Conservation (phyloP, 257 asterid species). For the Solanum commersonii region DNA sequence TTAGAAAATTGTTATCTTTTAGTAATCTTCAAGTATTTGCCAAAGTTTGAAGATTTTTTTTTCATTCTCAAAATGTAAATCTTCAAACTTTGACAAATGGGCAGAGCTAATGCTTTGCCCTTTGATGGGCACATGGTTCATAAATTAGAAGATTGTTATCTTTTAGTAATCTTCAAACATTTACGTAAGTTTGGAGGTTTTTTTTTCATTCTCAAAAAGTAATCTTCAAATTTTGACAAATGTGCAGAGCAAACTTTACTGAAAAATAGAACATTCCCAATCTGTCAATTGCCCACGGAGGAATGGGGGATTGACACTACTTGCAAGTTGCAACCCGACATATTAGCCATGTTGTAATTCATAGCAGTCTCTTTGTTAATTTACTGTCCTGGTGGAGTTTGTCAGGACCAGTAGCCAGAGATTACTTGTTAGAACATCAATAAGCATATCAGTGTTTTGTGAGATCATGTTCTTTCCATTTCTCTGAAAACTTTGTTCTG, state of each 20-base stretch:
- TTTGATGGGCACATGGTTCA: not conserved
- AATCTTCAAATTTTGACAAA: not conserved
- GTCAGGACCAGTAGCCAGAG: not conserved
- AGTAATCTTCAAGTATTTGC: not conserved
- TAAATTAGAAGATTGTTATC: not conserved
- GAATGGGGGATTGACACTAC: not conserved
- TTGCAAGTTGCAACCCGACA: not conserved
- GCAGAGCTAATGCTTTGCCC: not conserved
- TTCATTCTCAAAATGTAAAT: not conserved
- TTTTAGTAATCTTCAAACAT: not conserved
- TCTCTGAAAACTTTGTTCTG: not conserved
- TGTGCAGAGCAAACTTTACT: not conserved
- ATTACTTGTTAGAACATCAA: not conserved
- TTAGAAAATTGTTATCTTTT: not conserved
- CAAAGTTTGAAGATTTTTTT: not conserved
- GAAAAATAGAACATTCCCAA: not conserved
- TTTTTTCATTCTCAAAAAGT: not conserved
- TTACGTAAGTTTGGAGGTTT: not conserved
- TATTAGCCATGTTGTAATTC: not conserved
- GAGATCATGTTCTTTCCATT: not conserved
- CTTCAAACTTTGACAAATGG: not conserved
- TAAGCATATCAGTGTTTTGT: not conserved
- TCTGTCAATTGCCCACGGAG: not conserved
- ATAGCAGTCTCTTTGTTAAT: not conserved
- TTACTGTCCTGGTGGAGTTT: not conserved